Evolutionary conservation across 257 asterid genomes (phyloP).

Genomic region (Petrea volubilis): DNA sequence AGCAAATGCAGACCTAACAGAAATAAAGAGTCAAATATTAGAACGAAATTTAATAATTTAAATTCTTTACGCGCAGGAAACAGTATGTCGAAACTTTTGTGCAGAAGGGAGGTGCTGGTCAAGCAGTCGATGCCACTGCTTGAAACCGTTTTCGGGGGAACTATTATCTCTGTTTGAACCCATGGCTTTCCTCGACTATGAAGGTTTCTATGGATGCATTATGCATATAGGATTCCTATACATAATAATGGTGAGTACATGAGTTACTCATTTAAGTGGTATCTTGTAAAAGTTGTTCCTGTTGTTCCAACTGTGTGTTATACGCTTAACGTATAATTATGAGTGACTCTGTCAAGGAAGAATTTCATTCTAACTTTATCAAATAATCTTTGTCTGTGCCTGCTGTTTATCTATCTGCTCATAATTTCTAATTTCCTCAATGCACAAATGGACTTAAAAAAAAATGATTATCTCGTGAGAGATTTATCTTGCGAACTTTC

Average conservation of each 20-base stretch:
- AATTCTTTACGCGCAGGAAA: constrained; percentile 39
- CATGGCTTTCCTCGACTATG: not conserved
- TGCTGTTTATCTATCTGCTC: not conserved
- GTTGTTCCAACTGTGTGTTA: not conserved
- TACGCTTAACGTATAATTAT: not conserved
- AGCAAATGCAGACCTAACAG: not conserved
- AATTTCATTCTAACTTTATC: not conserved
- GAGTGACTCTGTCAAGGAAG: not conserved
- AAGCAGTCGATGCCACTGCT: constrained; percentile 54
- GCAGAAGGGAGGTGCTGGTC: constrained; percentile 28
- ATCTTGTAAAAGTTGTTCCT: not conserved
- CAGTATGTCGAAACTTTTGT: constrained; percentile 48
- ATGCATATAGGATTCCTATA: not conserved
- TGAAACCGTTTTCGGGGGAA: constrained; percentile 5
- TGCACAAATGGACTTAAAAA: not conserved
- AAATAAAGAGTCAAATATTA: not conserved
- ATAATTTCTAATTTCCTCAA: not conserved
- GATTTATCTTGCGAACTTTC: not conserved
- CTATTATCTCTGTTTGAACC: not conserved
- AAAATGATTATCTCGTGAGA: not conserved
- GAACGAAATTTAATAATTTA: not conserved
- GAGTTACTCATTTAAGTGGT: not conserved
- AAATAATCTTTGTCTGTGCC: not conserved
- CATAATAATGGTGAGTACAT: not conserved
- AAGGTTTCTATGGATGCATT: not conserved